phyloP scores from a whole-genome alignment of 2,329 filamentous ascomycete genomes.

The Penicillium digitatum region DNA sequence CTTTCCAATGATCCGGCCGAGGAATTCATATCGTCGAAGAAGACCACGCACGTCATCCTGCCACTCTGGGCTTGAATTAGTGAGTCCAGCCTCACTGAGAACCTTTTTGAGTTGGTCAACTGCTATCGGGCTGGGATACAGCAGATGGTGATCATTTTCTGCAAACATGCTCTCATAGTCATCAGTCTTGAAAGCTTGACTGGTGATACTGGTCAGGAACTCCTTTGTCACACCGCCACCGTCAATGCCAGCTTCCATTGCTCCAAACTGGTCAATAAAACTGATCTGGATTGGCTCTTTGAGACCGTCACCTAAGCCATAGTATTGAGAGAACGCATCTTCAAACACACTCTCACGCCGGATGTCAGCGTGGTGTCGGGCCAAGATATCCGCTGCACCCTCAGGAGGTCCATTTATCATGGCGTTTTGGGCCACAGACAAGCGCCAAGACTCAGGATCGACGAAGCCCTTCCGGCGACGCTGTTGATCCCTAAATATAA shows the following conservation, averaged over 20 bases:
- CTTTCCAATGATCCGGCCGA: conserved; percentile 90
- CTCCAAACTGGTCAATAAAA: conserved; percentile 86
- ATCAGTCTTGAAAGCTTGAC: conserved; percentile 69
- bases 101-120: conserved; percentile 64
- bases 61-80: conserved; percentile 55
- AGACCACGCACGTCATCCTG: conserved; percentile 57
- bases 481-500: conserved; percentile 77
- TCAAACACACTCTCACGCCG: conserved; percentile 74
- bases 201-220: conserved; percentile 84
- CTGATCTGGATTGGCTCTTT: conserved; percentile 97
- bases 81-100: conserved; percentile 51
- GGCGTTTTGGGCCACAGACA: conserved; percentile 50
- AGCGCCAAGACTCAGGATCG: conserved; percentile 72
- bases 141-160: conserved; percentile 76
- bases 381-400: conserved; percentile 39
- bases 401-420: conserved; percentile 40
- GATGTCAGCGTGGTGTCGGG: conserved; percentile 72
- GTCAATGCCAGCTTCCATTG: conserved; percentile 87
- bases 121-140: conserved; percentile 81
- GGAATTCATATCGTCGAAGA: conserved; percentile 77
- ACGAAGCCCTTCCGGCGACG: conserved; percentile 64
- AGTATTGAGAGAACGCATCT: conserved; percentile 82
- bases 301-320: conserved; percentile 70
- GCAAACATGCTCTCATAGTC: conserved; percentile 64
- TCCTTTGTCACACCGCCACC: conserved; percentile 97